Evolutionary conservation across 768 basidiomycete genomes (phyloP).

Genomic region (Paxillus ammoniavirescens): DNA sequence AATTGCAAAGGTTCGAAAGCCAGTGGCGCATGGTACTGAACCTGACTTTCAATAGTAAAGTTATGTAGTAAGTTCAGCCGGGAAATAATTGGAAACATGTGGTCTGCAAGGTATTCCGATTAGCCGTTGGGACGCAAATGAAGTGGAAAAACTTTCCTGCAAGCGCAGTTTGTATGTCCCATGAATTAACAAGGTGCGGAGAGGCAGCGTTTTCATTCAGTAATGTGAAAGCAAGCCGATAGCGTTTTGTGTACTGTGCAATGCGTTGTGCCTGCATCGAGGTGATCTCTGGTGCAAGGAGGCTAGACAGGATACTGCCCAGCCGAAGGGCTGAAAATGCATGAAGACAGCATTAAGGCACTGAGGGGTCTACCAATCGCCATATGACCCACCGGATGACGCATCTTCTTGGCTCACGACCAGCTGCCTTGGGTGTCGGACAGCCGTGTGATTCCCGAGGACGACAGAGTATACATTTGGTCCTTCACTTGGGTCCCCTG

Average conservation of each 20-base stretch:
- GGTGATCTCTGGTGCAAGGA: slow-evolving; percentile 44
- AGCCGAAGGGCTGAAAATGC: slow-evolving; percentile 35
- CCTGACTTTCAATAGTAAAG: slow-evolving; percentile 92
- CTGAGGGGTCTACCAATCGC: not conserved
- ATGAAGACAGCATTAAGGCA: slow-evolving; percentile 15
- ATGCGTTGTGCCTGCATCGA: slow-evolving; percentile 50
- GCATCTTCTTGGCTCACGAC: slow-evolving; percentile 22
- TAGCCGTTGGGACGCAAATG: slow-evolving; percentile 17
- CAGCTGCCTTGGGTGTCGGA: slow-evolving; percentile 20
- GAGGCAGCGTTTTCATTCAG: slow-evolving; percentile 85
- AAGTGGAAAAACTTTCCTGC: slow-evolving; percentile 46
- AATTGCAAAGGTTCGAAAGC: slow-evolving; percentile 64
- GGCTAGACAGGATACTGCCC: slow-evolving; percentile 34
- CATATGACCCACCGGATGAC: slow-evolving; percentile 23
- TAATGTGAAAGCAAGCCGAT: slow-evolving; percentile 88
- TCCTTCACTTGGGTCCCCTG: slow-evolving; percentile 10
- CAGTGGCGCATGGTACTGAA: slow-evolving; percentile 88
- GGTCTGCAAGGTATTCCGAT: slow-evolving; percentile 43
- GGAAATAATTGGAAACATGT: slow-evolving; percentile 64
- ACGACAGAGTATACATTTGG: slow-evolving; percentile 21
- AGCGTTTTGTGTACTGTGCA: slow-evolving; percentile 76
- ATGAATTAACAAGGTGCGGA: slow-evolving; percentile 56
- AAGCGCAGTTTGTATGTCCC: slow-evolving; percentile 73
- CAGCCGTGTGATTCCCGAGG: slow-evolving; percentile 23
- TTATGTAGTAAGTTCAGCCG: slow-evolving; percentile 73